Base-by-base conservation (phyloP, 1,284 basidiomycete genomes). In the Leccinum colubrinum region DNA sequence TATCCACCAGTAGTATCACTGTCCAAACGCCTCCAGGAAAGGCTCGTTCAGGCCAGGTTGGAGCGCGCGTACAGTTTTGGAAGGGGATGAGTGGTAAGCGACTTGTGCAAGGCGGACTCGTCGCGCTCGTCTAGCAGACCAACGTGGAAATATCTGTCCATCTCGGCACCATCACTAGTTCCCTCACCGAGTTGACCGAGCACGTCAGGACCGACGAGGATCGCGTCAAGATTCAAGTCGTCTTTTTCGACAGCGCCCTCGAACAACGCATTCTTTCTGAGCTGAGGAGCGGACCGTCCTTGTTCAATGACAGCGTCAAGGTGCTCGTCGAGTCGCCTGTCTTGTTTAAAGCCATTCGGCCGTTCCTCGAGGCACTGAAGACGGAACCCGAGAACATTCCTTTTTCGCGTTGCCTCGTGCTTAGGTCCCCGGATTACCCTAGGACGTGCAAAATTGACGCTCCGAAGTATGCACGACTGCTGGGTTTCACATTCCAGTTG, bases 321-420 rank as follows among this genome's bases (percentile, higher is more conserved):
- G 53, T 86, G 3, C 74, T 87, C 8, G 72, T 88, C n/a, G 87
- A 89, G 64, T 78, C 81, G 0, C 79, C 83, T 0, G 80, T 88
- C 48, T 78, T 89, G 78, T 87, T 82, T 59, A 86, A 86, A 61
- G 75, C 84, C 0, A 80, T 86, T 37, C 77, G 84, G 3, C 87
- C 88, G 0, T 88, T 88, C 72, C 76, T 90, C 8, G 78, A 86
- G 55, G 79, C 83, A 0, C 75, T 89, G 14, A 74, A 75, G 58
- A 71, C 73, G 0, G 82, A 83, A 52, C 85, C 87, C 0, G 79
- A 81, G 53, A 70, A 72, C 0, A 61, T 89, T 1, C 87, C 86
- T 0, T 86, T 89, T 66, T 67, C 75, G 0, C 72, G 74, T 25
- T 86, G 87, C 66, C 77, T 89, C 12, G 76, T 76, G 0, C 80